Evolutionary conservation across 768 basidiomycete genomes (phyloP).

Genomic region (Zangia roseola): DNA sequence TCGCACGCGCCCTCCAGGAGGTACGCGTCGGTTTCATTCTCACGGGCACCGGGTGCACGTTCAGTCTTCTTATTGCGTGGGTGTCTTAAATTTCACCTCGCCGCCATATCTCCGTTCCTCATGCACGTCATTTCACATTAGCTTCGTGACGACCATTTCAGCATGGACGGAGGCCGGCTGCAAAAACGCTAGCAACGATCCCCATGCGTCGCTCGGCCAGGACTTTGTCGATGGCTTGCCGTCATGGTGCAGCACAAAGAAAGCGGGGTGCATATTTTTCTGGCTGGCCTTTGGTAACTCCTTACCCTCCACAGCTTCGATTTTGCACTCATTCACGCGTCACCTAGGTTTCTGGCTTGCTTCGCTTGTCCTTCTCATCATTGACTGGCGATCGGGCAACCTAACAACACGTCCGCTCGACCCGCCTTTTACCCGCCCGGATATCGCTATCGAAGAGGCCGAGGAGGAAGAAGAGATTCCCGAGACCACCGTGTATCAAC

Average conservation of each 20-base stretch:
- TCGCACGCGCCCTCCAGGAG: slow-evolving; percentile 81
- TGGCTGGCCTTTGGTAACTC: slow-evolving; percentile 74
- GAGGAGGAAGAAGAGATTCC: slow-evolving; percentile 56
- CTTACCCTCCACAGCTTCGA: neutral
- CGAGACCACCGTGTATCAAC: slow-evolving; percentile 47
- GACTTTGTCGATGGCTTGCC: slow-evolving; percentile 66
- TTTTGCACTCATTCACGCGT: slow-evolving; percentile 8
- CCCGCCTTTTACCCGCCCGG: slow-evolving; percentile 71
- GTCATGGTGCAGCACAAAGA: slow-evolving; percentile 92
- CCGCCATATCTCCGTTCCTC: slow-evolving; percentile 9
- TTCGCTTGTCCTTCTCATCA: slow-evolving; percentile 60
- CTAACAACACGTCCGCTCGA: slow-evolving; percentile 51
- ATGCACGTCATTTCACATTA: slow-evolving; percentile 27
- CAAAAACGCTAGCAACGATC: slow-evolving; percentile 81
- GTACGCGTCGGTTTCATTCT: slow-evolving; percentile 84
- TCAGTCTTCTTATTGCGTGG: slow-evolving; percentile 75
- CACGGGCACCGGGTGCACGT: slow-evolving; percentile 61
- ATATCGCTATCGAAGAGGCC: slow-evolving; percentile 43
- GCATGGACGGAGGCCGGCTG: slow-evolving; percentile 90
- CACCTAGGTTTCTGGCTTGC: slow-evolving; percentile 70
- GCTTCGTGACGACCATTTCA: slow-evolving; percentile 75
- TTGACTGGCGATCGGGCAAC: slow-evolving; percentile 79
- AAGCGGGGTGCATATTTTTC: slow-evolving; percentile 85
- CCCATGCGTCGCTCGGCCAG: slow-evolving; percentile 65
- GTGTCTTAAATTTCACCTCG: slow-evolving; percentile 33